These are phyloP conservation scores for Talaromyces stipitatus DNA, from an alignment of 495 filamentous ascomycete species.

Conservation along the genomic window DNA sequence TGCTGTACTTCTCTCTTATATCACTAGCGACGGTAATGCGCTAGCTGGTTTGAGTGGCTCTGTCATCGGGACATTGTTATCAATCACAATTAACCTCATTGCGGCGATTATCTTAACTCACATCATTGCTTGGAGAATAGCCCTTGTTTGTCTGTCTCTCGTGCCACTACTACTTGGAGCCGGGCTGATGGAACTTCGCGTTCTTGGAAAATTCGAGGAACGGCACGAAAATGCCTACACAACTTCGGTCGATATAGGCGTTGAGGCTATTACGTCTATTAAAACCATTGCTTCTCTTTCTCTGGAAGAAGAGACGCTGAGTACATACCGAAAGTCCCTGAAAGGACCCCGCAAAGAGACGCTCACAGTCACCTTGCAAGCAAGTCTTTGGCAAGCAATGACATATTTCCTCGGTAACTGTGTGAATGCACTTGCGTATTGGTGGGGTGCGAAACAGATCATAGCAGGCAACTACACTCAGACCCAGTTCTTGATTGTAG, in stretches of 20 bases:
- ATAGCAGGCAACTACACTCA: conserved; percentile 47
- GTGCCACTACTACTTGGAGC: conserved; percentile 36
- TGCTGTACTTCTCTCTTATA: conserved; percentile 36
- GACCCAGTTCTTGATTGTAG: conserved; percentile 57
- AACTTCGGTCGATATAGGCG: conserved; percentile 41
- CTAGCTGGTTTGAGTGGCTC: conserved; percentile 41
- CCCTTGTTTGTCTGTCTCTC: conserved; percentile 29
- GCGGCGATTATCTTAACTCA: conserved; percentile 35
- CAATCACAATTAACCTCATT: conserved; percentile 36
- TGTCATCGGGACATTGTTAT: conserved; percentile 38
- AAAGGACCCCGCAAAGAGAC: conserved; percentile 41
- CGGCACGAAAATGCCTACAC: conserved; percentile 48
- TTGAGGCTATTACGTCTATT: conserved; percentile 45
- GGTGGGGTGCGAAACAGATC: conserved; percentile 61
- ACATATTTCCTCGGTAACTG: conserved; percentile 45
- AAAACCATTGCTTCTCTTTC: conserved; percentile 47
- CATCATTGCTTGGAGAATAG: conserved; percentile 38
- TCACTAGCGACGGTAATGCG: conserved; percentile 42
- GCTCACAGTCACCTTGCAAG: conserved; percentile 34
- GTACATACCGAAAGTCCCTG: conserved; percentile 29
- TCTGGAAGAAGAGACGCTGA: conserved; percentile 33
- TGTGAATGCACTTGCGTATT: conserved; percentile 59
- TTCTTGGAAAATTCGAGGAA: conserved; percentile 49
- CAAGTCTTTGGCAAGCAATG: conserved; percentile 46
- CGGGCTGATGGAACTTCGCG: conserved; percentile 44